Conservation (phyloP, 2,329 filamentous ascomycete species). For the Didymosphaeria variabile region DNA sequence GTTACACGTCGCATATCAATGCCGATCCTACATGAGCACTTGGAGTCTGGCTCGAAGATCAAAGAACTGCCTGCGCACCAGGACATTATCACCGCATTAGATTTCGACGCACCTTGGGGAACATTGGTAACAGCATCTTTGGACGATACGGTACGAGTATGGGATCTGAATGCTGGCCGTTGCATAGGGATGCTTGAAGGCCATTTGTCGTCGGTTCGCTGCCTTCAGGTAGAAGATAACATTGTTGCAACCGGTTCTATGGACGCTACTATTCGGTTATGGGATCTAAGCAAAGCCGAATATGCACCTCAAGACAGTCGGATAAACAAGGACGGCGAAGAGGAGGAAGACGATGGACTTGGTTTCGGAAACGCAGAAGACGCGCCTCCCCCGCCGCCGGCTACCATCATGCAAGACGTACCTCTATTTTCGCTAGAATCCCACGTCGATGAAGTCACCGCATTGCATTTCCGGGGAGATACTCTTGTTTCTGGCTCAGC, state of each 20-base stretch:
- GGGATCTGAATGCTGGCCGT: constrained; percentile 92
- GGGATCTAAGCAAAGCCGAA: constrained; percentile 90
- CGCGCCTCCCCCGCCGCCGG: constrained; percentile 71
- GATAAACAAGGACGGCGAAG: constrained; percentile 54
- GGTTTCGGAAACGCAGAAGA: constrained; percentile 77
- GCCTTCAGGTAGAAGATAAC: constrained; percentile 94
- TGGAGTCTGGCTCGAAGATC: constrained; percentile 87
- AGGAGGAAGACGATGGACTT: constrained; percentile 65
- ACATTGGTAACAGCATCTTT: constrained; percentile 91
- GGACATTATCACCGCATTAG: constrained; percentile 86
- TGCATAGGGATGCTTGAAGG: constrained; percentile 93
- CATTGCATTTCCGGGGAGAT: constrained; percentile 87
- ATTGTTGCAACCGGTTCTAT: constrained; percentile 93
- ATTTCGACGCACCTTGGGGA: constrained; percentile 97
- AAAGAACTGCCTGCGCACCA: constrained; percentile 88
- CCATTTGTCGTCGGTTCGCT: constrained; percentile 90
- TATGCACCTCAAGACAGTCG: constrained; percentile 75
- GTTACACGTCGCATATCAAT: constrained; percentile 80
- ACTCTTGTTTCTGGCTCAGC: constrained; percentile 94
- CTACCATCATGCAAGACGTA: constrained; percentile 87
- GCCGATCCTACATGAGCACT: constrained; percentile 94
- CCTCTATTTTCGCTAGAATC: constrained; percentile 87
- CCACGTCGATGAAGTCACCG: constrained; percentile 93
- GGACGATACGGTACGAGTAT: constrained; percentile 93
- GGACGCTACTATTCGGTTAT: constrained; percentile 92